Conservation (phyloP, 2,329 filamentous ascomycete species). For the Zymoseptoria passerinii region DNA sequence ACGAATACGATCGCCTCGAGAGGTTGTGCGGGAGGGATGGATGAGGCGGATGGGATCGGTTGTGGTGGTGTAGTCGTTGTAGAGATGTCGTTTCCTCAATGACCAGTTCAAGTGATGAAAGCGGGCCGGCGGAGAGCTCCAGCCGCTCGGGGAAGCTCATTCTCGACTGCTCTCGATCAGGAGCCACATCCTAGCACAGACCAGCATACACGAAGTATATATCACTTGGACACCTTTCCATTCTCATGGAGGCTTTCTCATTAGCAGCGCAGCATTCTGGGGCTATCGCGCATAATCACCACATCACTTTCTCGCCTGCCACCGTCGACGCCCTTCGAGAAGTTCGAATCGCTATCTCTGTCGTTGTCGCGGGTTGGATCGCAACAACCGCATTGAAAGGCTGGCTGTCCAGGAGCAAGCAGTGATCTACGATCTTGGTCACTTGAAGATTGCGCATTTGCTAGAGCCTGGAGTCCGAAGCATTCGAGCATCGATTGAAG, state of each 20-base stretch:
- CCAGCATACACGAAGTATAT: not conserved
- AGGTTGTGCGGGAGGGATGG: not conserved
- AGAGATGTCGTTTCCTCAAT: not conserved
- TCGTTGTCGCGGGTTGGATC: conserved; percentile 36
- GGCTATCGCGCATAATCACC: conserved; percentile 39
- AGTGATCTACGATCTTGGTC: not conserved
- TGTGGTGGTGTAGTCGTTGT: not conserved
- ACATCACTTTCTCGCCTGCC: conserved; percentile 44
- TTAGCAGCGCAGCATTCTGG: conserved; percentile 28
- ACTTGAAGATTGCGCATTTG: not conserved
- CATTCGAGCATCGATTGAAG: too few relatives aligned
- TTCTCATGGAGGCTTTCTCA: conserved; percentile 27
- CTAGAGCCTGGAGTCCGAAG: not conserved
- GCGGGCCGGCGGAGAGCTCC: not conserved
- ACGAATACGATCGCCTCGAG: conserved; percentile 7
- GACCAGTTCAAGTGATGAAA: not conserved
- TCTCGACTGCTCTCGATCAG: not conserved
- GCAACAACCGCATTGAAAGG: conserved; percentile 21
- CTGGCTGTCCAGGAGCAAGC: conserved; percentile 11
- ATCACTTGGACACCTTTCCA: not conserved
- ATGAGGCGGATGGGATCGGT: not conserved
- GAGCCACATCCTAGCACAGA: not conserved
- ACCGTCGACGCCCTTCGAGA: conserved; percentile 44
- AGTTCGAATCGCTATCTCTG: conserved; percentile 43
- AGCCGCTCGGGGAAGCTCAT: too few relatives aligned